Evolutionary conservation across 768 basidiomycete genomes (phyloP), one percentile per base, ranked within the genome.

Genomic region (Tricholomella constricta): DNA sequence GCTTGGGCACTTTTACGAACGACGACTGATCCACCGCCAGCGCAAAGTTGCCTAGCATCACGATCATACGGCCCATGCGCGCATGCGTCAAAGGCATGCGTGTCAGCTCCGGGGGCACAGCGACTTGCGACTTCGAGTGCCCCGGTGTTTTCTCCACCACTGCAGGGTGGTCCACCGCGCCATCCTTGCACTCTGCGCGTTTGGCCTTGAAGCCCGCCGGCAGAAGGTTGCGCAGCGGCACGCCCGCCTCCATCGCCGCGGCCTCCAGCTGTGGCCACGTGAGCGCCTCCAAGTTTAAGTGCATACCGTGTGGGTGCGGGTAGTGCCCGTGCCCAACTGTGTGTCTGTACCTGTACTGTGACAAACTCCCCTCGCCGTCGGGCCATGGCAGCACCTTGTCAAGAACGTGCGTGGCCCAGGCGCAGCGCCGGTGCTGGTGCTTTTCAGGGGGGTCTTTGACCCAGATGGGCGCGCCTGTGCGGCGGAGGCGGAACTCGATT

Each of bases 161-260:
- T 37, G 17, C 36, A 6, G 12, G n/a, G n/a, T n/a, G n/a, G n/a
- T n/a, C n/a, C n/a, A n/a, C n/a, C n/a, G n/a, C n/a, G n/a, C 34
- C 19, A 6, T 20, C 34, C 46, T 52, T 34, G n/a, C 34, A 17
- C 43, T 42, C 15, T 26, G 4, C 22, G 11, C 17, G 27, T 6
- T 40, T 37, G 8, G 54, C 44, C 31, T 41, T 26, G 35, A 63
- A 65, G 12, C 55, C 62, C n/a, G 37, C 64, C 2, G 81, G 81
- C 2, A 84, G 65, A 3, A 88, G 71, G 27, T 72, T 74, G 32
- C 74, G 70, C 1, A 86, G 72, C 1, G 86, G 78, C 0, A 83
- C 80, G 3, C 86, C 86, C 3, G 86, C 84, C 65, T 90, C 89
- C 58, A 84, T 72, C 4, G 86, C 84, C 3, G 86, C 82, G 17